A percentile compares a stretch with the other conserved stretches of the same genome.
These are phyloP conservation scores for Pyrenopolyporus hunteri DNA, from an alignment of 495 filamentous ascomycete species.

Conservation along the genomic window DNA sequence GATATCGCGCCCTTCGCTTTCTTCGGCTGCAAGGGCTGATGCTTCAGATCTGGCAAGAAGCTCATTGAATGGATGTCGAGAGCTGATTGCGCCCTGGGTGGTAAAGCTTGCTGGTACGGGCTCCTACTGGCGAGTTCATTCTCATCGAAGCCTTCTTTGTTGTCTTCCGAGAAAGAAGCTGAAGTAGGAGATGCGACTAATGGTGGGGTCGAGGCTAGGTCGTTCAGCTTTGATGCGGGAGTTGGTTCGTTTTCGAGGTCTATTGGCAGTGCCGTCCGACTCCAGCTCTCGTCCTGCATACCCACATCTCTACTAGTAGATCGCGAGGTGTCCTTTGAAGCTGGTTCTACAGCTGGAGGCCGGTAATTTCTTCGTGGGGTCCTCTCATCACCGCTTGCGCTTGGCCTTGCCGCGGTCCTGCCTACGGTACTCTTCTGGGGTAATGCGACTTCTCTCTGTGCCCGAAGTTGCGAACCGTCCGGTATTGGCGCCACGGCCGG, in stretches of 20 bases:
- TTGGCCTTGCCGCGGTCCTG: conserved; percentile 1
- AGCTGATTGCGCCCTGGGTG: conserved; percentile 37
- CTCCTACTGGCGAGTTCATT: conserved; percentile 15
- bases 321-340: conserved; percentile 12
- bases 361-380: conserved; percentile 6
- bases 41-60: conserved; percentile 41
- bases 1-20: conserved; percentile 31
- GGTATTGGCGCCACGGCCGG: conserved; percentile 51
- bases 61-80: conserved; percentile 30
- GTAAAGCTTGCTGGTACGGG: conserved; percentile 14
- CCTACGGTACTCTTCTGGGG: neutral
- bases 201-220: conserved; percentile 5
- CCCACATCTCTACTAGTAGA: conserved; percentile 8
- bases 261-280: conserved; percentile 42
- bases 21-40: conserved; percentile 41
- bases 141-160: conserved; percentile 17
- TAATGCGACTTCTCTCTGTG: conserved; percentile 41
- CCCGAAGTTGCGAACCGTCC: conserved; percentile 54
- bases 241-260: conserved; percentile 41
- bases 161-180: conserved; percentile 27
- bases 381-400: conserved; percentile 1
- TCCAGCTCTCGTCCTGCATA: conserved; percentile 45
- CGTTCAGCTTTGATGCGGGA: neutral
- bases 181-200: conserved; percentile 26
- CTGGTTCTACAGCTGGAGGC: conserved; percentile 9